Percentiles rank a stretch among this genome's conserved stretches.
These are phyloP conservation scores for Gynostemma pentaphyllum DNA, from an alignment of 306 rosid genomes.

Conservation along the genomic window DNA sequence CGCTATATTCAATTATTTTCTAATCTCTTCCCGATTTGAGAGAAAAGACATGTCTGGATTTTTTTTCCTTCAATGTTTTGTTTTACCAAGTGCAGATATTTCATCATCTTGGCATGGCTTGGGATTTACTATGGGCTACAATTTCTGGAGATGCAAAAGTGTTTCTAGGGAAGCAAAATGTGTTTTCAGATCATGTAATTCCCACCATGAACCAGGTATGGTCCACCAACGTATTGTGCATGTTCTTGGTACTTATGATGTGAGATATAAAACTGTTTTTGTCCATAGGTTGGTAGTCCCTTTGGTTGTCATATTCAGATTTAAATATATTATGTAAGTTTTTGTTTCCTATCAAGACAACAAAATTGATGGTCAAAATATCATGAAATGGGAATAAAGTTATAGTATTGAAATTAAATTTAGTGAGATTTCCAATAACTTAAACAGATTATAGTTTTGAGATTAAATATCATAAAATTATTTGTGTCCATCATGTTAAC, in stretches of 20 bases:
- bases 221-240: background rate
- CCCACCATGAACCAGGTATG: slow-evolving; percentile 66
- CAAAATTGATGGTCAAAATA: too few species aligned
- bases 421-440: background rate
- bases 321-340: too few species aligned
- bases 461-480: background rate
- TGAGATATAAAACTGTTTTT: background rate
- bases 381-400: too few species aligned
- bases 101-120: slow-evolving; percentile 76
- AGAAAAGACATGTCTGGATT: too few species aligned
- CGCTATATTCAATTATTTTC: background rate
- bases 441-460: background rate
- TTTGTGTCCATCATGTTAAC: background rate
- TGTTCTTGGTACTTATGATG: background rate
- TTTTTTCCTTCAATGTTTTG: too few species aligned
- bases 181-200: slow-evolving; percentile 43
- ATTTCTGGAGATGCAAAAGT: slow-evolving; percentile 22
- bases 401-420: too few species aligned
- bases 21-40: background rate
- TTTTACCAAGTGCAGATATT: slow-evolving; percentile 42
- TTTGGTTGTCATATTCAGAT: background rate
- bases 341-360: too few species aligned
- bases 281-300: background rate
- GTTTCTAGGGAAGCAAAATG: slow-evolving; percentile 25
- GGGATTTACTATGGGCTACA: slow-evolving; percentile 79